phyloP scores from a whole-genome alignment of 192 early-diverging fungal genomes.

The Entomortierella chlamydospora region DNA sequence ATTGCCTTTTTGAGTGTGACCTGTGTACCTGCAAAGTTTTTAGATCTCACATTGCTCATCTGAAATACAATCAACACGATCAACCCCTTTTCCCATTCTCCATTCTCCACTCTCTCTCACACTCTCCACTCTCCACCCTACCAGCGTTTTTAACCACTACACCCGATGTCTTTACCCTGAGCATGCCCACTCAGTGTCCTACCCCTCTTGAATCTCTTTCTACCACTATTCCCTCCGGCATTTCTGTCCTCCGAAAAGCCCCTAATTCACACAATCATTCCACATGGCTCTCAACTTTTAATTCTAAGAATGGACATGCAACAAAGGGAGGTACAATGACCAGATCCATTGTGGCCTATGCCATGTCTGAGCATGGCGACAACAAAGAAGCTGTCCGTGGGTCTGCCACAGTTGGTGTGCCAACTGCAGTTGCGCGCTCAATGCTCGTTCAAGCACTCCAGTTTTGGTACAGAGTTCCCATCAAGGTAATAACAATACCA shows the following conservation, averaged over 20 bases:
- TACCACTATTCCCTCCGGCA: conserved; percentile 19
- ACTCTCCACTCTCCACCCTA: no score
- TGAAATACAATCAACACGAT: no score
- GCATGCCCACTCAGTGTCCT: conserved; percentile 6
- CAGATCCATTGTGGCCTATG: conserved; percentile 15
- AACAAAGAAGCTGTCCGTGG: conserved; percentile 64
- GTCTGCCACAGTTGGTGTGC: conserved; percentile 63
- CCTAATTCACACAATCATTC: background rate
- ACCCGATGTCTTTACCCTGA: conserved; percentile 6
- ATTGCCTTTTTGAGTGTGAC: no score
- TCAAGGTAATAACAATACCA: conserved; percentile 59
- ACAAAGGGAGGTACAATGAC: no score
- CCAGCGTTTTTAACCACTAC: background rate
- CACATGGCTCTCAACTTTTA: no score
- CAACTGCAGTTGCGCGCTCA: conserved; percentile 66
- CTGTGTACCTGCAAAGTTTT: no score
- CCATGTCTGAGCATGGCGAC: conserved; percentile 29
- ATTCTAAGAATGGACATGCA: no score
- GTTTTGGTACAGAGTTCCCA: conserved; percentile 67
- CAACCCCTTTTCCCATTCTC: no score
- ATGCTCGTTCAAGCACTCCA: conserved; percentile 64
- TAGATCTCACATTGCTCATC: no score
- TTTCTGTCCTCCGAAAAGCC: conserved; percentile 2
- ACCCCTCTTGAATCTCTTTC: background rate
- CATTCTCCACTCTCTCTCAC: no score